Evolutionary conservation across 352 stramenopile genomes (phyloP).

Genomic region (Aphanomyces euteiches): DNA sequence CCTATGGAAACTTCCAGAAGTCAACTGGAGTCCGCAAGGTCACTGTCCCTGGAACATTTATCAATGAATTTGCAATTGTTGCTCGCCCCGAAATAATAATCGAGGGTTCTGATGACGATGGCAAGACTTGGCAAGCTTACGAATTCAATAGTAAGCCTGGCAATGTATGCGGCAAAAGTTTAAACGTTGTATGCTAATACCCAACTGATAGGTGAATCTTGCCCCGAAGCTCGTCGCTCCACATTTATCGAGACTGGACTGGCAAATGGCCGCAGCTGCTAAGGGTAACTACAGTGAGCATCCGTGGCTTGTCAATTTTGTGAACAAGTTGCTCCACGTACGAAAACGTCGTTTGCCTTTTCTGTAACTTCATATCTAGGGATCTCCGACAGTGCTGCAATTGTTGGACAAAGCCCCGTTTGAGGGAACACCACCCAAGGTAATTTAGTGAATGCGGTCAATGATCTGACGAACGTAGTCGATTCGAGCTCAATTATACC

Average conservation of each 20-base stretch:
- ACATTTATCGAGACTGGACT: conserved; percentile 81
- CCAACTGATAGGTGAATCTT: conserved; percentile 20
- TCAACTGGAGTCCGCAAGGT: conserved; percentile 86
- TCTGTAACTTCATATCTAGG: conserved; percentile 18
- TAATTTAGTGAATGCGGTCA: conserved; percentile 29
- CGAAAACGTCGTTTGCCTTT: no score
- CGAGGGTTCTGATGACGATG: conserved; percentile 56
- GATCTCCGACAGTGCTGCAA: conserved; percentile 51
- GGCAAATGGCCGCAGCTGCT: conserved; percentile 92
- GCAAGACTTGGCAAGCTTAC: conserved; percentile 61
- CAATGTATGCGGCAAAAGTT: conserved; percentile 31
- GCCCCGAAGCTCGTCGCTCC: conserved; percentile 42
- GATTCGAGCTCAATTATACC: conserved; percentile 61
- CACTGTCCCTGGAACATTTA: conserved; percentile 30
- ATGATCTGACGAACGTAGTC: neutral
- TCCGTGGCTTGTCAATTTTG: conserved; percentile 84
- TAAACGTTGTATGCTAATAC: conserved; percentile 36
- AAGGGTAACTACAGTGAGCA: conserved; percentile 72
- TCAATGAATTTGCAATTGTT: conserved; percentile 46
- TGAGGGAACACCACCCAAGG: conserved; percentile 38
- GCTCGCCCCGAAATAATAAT: conserved; percentile 87
- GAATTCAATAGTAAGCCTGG: conserved; percentile 88
- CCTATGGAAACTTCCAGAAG: conserved; percentile 85
- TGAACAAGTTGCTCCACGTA: conserved; percentile 72
- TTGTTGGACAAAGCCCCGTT: conserved; percentile 57